Conservation (phyloP, 352 stramenopile genomes). For the Phytopythium vexans region DNA sequence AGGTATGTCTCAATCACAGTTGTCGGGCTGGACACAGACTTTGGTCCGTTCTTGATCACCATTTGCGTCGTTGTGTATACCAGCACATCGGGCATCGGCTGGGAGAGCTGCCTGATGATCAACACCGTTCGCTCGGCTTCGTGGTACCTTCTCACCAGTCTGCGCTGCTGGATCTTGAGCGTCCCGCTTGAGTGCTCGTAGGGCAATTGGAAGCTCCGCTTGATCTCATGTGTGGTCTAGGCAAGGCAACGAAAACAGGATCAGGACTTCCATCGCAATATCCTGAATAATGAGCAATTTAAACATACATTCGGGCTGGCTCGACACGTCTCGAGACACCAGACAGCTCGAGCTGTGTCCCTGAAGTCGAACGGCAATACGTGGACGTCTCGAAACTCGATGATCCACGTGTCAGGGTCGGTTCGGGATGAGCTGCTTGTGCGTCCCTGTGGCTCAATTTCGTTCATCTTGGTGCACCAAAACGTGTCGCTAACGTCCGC, state of each 20-base stretch:
- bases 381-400: background rate
- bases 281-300: too few species aligned
- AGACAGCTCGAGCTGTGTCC: background rate
- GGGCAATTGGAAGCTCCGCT: background rate
- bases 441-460: background rate
- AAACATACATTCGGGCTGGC: too few species aligned
- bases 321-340: background rate
- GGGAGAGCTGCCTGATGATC: background rate
- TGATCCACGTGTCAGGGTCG: too few species aligned
- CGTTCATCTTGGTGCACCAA: background rate
- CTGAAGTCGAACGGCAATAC: background rate
- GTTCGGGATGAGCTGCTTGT: too few species aligned
- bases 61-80: background rate
- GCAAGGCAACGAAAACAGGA: too few species aligned
- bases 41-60: background rate
- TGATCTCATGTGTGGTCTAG: background rate
- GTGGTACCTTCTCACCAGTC: background rate
- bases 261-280: too few species aligned
- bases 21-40: background rate
- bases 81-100: background rate
- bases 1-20: background rate
- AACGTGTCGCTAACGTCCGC: background rate
- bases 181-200: background rate
- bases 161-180: background rate
- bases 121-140: background rate